phyloP scores from a whole-genome alignment of 345 rosid species.

The Gossypium stocksii region DNA sequence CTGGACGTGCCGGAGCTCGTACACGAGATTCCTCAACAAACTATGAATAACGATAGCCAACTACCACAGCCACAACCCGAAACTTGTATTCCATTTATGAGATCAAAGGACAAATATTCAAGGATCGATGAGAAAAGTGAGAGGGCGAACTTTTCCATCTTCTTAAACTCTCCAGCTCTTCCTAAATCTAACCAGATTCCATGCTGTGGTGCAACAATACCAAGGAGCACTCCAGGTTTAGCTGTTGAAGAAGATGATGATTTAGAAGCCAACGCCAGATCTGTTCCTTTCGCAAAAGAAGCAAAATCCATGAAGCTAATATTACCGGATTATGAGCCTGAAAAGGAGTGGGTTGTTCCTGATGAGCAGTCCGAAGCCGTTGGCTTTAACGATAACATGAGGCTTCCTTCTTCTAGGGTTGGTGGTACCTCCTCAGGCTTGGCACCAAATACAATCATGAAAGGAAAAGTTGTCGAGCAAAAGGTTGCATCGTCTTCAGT shows the following conservation, averaged over 20 bases:
- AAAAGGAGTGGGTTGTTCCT: slow-evolving; percentile 32
- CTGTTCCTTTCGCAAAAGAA: not conserved
- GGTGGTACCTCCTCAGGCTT: slow-evolving; percentile 5
- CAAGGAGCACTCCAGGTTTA: slow-evolving; percentile 9
- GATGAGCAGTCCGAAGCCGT: slow-evolving; percentile 63
- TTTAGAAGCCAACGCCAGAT: slow-evolving; percentile 1
- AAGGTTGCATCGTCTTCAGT: slow-evolving; percentile 29
- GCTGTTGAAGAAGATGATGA: not conserved
- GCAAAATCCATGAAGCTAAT: not conserved
- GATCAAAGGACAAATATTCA: not conserved
- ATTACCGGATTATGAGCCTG: not conserved
- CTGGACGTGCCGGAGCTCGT: not conserved
- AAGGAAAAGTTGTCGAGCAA: slow-evolving; percentile 18
- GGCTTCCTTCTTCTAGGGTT: slow-evolving; percentile 3
- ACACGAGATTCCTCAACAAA: not conserved
- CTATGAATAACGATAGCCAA: not conserved
- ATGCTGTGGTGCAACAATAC: not conserved
- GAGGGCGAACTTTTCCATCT: not conserved
- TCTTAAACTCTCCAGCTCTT: not conserved
- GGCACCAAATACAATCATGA: slow-evolving; percentile 9
- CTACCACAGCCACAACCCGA: not conserved
- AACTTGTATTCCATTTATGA: not conserved
- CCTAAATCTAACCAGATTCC: not conserved
- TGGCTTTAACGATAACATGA: slow-evolving; percentile 9
- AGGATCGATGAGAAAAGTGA: not conserved